Conservation (phyloP, 1,284 basidiomycete genomes). For the Gymnopus androsaceus region DNA sequence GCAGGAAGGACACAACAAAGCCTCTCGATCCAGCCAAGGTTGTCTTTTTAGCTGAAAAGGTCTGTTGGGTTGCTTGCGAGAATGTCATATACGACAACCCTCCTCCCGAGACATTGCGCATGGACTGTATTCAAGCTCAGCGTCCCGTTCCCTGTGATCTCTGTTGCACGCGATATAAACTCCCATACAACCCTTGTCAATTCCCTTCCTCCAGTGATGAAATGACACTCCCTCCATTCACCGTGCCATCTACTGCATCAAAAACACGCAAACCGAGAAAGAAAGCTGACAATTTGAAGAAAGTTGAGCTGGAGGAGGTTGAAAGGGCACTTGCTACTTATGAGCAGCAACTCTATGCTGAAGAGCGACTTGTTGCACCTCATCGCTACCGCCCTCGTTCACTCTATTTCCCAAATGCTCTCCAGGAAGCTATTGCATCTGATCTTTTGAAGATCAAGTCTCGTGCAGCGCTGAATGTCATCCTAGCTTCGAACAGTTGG, state of each 20-base stretch:
- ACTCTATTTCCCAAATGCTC: not conserved
- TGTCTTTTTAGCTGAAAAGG: not conserved
- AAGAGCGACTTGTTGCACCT: no score
- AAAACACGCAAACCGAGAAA: not conserved
- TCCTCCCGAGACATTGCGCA: not conserved
- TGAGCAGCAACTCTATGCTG: not conserved
- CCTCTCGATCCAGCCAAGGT: not conserved
- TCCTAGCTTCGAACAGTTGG: no score
- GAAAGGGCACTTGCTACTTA: not conserved
- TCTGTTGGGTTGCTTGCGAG: not conserved
- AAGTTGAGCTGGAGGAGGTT: not conserved
- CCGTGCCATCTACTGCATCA: not conserved
- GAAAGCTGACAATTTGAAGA: not conserved
- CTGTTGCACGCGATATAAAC: slow-evolving; percentile 5
- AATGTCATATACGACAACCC: no score
- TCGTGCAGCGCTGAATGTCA: not conserved
- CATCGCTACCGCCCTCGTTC: not conserved
- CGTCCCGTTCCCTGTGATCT: slow-evolving; percentile 7
- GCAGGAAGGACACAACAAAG: not conserved
- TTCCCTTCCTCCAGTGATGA: not conserved
- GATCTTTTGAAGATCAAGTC: not conserved
- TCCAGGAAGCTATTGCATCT: not conserved
- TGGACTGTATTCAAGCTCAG: slow-evolving; percentile 7
- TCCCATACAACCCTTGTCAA: not conserved
- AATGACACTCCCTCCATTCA: not conserved